A percentile compares a stretch with the other conserved stretches of the same genome.
phyloP scores from a whole-genome alignment of 352 stramenopile genomes.

The Phytopythium montanum region DNA sequence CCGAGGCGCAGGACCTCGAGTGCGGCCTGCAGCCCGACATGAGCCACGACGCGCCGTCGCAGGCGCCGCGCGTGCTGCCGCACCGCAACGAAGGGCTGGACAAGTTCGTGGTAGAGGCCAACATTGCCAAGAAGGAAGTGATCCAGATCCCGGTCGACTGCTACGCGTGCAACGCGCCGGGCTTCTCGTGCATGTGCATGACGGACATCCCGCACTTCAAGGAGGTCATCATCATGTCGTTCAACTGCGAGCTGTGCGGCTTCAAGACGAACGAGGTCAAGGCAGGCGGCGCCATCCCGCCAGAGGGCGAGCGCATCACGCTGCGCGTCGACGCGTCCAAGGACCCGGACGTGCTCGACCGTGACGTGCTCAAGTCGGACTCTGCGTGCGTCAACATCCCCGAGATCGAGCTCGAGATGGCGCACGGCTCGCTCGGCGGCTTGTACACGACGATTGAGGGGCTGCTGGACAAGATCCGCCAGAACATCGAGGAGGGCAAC shows the following conservation, averaged over 20 bases:
- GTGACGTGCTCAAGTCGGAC: slow-evolving; percentile 93
- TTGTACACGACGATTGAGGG: slow-evolving; percentile 94
- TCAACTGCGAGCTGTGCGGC: slow-evolving; percentile 90
- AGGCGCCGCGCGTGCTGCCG: slow-evolving; percentile 41
- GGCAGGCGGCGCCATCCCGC: slow-evolving; percentile 84
- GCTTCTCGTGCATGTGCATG: slow-evolving; percentile 87
- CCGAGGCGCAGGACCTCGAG: slow-evolving; percentile 65
- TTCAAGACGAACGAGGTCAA: slow-evolving; percentile 93
- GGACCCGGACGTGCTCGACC: slow-evolving; percentile 66
- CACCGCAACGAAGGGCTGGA: slow-evolving; percentile 71
- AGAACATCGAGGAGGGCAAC: slow-evolving; percentile 75
- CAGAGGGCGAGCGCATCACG: slow-evolving; percentile 74
- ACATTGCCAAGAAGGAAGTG: slow-evolving; percentile 73
- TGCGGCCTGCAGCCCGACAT: slow-evolving; percentile 73
- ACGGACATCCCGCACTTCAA: slow-evolving; percentile 96
- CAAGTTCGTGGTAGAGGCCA: slow-evolving; percentile 52
- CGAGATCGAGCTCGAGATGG: slow-evolving; percentile 90
- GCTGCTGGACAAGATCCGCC: slow-evolving; percentile 82
- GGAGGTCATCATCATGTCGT: slow-evolving; percentile 92
- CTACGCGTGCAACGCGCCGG: slow-evolving; percentile 62
- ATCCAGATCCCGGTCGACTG: slow-evolving; percentile 85
- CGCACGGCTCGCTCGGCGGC: slow-evolving; percentile 84
- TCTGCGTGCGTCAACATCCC: slow-evolving; percentile 83
- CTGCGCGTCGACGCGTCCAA: slow-evolving; percentile 46
- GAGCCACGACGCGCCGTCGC: slow-evolving; percentile 41